phyloP scores from a whole-genome alignment of 805 yeast species.

The Saccharomycopsis amapae region DNA sequence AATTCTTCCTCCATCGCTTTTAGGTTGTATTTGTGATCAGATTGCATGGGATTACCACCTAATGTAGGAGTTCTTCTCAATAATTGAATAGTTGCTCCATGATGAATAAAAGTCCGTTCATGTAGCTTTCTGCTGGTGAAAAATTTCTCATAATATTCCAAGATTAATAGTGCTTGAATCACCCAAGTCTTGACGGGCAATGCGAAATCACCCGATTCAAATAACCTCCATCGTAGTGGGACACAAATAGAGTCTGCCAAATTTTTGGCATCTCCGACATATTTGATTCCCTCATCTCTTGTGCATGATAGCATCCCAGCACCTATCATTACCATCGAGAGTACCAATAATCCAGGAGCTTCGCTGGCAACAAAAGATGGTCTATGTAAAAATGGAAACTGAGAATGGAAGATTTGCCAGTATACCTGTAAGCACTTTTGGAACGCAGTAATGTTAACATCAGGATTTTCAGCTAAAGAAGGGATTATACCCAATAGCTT shows the following conservation, averaged over 20 bases:
- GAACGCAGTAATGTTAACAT: conserved; percentile 10
- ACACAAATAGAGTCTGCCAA: conserved; percentile 28
- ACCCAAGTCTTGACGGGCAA: conserved; percentile 77
- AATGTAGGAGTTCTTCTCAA: conserved; percentile 68
- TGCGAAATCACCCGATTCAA: conserved; percentile 56
- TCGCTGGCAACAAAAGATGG: conserved; percentile 43
- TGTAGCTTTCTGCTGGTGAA: conserved; percentile 62
- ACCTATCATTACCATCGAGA: conserved; percentile 52
- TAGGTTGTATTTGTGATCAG: conserved; percentile 21
- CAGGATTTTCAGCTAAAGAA: background rate
- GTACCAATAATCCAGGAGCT: conserved; percentile 44
- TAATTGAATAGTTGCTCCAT: conserved; percentile 77
- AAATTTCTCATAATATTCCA: conserved; percentile 78
- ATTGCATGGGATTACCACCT: conserved; percentile 53
- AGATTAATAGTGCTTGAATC: conserved; percentile 60
- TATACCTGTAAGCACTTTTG: conserved; percentile 30
- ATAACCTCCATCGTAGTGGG: conserved; percentile 61
- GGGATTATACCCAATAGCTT: conserved; percentile 5
- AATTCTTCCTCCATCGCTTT: conserved; percentile 23
- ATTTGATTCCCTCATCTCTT: conserved; percentile 9
- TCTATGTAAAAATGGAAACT: conserved; percentile 41
- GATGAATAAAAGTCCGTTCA: conserved; percentile 80
- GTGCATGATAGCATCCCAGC: conserved; percentile 31
- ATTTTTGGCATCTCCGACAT: conserved; percentile 3
- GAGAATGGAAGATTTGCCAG: conserved; percentile 53